Percentiles rank a stretch among this genome's conserved stretches.
Conservation (phyloP, 495 filamentous ascomycete genomes). For the Podospora comata region DNA sequence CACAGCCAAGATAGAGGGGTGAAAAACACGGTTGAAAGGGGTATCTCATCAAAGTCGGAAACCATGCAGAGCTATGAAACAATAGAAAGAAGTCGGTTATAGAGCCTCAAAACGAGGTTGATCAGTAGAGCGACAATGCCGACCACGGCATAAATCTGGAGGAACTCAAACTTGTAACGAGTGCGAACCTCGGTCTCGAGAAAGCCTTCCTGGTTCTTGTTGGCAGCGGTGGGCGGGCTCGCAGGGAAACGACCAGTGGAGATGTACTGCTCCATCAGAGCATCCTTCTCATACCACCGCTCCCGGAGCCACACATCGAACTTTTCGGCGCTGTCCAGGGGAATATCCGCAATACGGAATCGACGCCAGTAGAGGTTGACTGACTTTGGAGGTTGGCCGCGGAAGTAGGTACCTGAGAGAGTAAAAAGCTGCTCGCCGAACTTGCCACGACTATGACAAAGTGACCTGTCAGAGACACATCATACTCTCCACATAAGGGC, state of each 20-base stretch:
- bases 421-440: conserved; percentile 78
- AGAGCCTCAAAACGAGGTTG: conserved; percentile 33
- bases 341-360: conserved; percentile 64
- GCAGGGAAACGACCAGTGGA: conserved; percentile 66
- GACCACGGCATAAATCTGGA: conserved; percentile 48
- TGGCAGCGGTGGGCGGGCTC: conserved; percentile 27
- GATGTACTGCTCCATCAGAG: conserved; percentile 66
- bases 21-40: background rate
- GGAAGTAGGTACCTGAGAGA: conserved; percentile 66
- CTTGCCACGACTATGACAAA: conserved; percentile 52
- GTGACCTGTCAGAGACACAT: conserved; percentile 18
- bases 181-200: conserved; percentile 51
- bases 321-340: conserved; percentile 55
- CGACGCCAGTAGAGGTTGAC: conserved; percentile 85
- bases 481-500: background rate
- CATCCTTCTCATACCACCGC: conserved; percentile 79
- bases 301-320: conserved; percentile 74
- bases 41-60: conserved; percentile 14
- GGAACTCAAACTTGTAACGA: conserved; percentile 46
- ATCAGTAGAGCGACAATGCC: conserved; percentile 37
- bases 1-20: background rate
- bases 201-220: conserved; percentile 38
- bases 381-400: conserved; percentile 74
- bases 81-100: conserved; percentile 17
- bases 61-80: conserved; percentile 6